Percentiles rank a stretch among this genome's conserved stretches.
phyloP scores from a whole-genome alignment of 768 basidiomycete species.

The Exidia glandulosa region DNA sequence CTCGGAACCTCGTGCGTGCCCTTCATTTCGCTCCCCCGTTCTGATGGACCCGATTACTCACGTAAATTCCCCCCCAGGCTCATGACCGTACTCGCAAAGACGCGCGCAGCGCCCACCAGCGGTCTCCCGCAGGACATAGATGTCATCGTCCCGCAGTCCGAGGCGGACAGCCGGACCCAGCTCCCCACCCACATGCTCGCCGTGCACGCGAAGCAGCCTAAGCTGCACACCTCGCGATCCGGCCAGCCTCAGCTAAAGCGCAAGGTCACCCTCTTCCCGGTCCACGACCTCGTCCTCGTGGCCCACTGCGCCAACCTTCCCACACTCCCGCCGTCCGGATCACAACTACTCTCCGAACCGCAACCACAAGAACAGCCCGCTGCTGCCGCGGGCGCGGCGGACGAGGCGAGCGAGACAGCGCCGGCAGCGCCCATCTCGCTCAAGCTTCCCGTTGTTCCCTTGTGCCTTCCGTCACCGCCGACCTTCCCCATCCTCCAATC shows the following conservation, averaged over 20 bases:
- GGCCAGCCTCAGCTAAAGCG: constrained; percentile 20
- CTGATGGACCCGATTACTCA: constrained; percentile 8
- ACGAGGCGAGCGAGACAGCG: background rate
- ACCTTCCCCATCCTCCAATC: constrained; percentile 55
- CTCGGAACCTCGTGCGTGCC: constrained; percentile 35
- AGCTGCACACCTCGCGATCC: constrained; percentile 9
- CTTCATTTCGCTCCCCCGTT: background rate
- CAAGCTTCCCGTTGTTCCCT: constrained; percentile 52
- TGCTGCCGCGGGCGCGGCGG: background rate
- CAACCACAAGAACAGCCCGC: background rate
- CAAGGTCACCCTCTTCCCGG: constrained; percentile 41
- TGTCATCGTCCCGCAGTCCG: constrained; percentile 25
- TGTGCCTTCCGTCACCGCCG: constrained; percentile 59
- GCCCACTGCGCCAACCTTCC: constrained; percentile 49
- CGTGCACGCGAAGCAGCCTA: constrained; percentile 35
- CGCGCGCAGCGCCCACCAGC: background rate
- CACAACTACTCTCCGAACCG: background rate
- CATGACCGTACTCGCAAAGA: background rate
- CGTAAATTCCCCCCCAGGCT: constrained; percentile 1
- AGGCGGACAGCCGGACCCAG: constrained; percentile 5
- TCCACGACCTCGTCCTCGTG: constrained; percentile 53
- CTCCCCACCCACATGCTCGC: constrained; percentile 50
- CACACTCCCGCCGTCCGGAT: constrained; percentile 25
- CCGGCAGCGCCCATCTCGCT: constrained; percentile 2
- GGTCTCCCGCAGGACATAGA: constrained; percentile 32